phyloP scores from a whole-genome alignment of 2,329 filamentous ascomycete genomes.

The Davidsoniella eucalypti region DNA sequence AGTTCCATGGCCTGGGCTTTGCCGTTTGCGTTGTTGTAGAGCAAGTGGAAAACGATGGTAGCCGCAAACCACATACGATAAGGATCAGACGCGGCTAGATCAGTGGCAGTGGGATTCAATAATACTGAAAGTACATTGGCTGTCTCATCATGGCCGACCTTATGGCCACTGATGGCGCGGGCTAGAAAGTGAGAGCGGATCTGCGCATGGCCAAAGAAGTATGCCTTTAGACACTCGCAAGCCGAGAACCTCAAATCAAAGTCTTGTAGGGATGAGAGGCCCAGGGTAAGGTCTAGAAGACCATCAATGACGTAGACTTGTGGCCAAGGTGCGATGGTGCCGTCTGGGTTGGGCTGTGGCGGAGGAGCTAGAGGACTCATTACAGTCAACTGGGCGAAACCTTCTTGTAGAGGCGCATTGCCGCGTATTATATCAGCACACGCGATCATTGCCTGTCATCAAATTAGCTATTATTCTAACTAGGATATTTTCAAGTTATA shows the following conservation, averaged over 20 bases:
- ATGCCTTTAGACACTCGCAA: constrained; percentile 82
- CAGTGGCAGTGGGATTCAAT: constrained; percentile 43
- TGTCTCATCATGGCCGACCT: constrained; percentile 59
- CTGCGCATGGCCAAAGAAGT: constrained; percentile 65
- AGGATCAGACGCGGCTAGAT: constrained; percentile 52
- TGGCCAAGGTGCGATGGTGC: constrained; percentile 18
- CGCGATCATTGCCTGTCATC: constrained; percentile 52
- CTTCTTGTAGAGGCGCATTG: constrained; percentile 67
- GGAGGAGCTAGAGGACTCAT: constrained; percentile 20
- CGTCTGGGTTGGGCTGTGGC: constrained; percentile 21
- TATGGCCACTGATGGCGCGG: constrained; percentile 77
- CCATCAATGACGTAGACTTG: constrained; percentile 87
- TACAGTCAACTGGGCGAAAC: constrained; percentile 76
- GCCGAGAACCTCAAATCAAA: constrained; percentile 74
- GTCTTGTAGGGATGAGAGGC: constrained; percentile 45
- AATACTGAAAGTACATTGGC: constrained; percentile 80
- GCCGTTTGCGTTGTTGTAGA: constrained; percentile 63
- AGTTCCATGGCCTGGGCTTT: constrained; percentile 69
- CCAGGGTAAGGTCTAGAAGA: constrained; percentile 65
- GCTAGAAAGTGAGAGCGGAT: constrained; percentile 75
- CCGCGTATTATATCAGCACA: constrained; percentile 79
- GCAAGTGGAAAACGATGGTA: constrained; percentile 68
- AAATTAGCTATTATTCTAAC: constrained; percentile 1
- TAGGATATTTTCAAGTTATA: neutral
- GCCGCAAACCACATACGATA: constrained; percentile 85